Evolutionary conservation across 75 land plant genomes (phyloP), one percentile per base, ranked within the genome.

Genomic region (Cryptomeria japonica): DNA sequence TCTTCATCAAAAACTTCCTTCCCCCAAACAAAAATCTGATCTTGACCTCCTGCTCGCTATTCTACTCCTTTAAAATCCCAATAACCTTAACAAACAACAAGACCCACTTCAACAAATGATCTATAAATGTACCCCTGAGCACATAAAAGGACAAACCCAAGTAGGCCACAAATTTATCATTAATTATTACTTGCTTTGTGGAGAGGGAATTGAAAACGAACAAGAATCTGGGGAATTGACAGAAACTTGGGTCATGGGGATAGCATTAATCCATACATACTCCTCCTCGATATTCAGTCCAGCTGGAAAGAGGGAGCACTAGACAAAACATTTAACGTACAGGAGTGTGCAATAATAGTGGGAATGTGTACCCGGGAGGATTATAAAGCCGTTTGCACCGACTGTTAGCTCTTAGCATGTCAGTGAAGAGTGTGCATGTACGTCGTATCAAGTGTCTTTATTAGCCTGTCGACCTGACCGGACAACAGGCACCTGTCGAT

Each of bases 191-290:
- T 75, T 75, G 37, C 13, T 75, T 75, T 75, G 77, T 12, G 16
- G 16, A 3, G 36, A 75, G 16, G 77, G 77, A 32, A 75, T 75
- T 75, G 77, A 34, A 75, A 75, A 75, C 0, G 37, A 75, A 34
- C 77, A 75, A 75, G 77, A 75, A 75, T 75, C 77, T 75, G 37
- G 5, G 4, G 37, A 75, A 31, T 8, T 32, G 77, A 75, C 14
- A 75, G 34, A 75, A 75, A 75, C 77, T 75, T 75, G 77, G 28
- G 77, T 75, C 77, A 75, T 75, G 16, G 37, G 77, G 14, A 75
- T 75, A 38, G 77, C 77, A 75, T 34, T 75, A 75, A 34, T 9
- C 37, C 34, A 31, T 75, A 75, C 77, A 12, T 9, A 72, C n/a
- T 31, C 28, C 34, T 72, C 15, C 37, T 75, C 77, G 12, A 75